Base-by-base conservation (phyloP, 2,329 filamentous ascomycete genomes). In the Trichoderma sp. region DNA sequence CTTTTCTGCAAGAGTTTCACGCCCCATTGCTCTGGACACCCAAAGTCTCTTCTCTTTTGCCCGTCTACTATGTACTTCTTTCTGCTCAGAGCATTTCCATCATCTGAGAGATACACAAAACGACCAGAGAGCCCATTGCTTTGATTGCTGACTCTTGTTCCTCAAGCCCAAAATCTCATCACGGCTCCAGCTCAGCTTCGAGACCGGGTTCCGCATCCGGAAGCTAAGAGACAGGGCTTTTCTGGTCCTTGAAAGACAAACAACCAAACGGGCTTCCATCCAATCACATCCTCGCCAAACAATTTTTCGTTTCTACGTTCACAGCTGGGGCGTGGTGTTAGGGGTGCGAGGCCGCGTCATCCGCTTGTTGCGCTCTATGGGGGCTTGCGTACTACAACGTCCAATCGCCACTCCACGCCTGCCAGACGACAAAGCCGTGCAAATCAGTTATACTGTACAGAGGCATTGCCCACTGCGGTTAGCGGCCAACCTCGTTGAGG, bases 291-390 rank as follows among this genome's bases (percentile, higher is more conserved):
- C 52, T 45, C 58, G 52, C 25, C 22, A 50, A 9, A 53, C 37
- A 57, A 58, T 37, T 34, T 19, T 37, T 53, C 25, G 4, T 32
- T 50, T 58, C 39, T 68, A 68, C 66, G 52, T 32, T 17, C 66
- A 68, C 66, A 57, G 29, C 61, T 48, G 37, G 67, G 67, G 67
- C 54, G 67, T 68, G 54, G 37, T 35, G 19, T 29, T 56, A 60
- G 56, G 60, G 60, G 60, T 65, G 61, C 45, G 52, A 65, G 67
- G 67, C 67, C 67, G 67, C 67, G 67, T 69, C 64, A 69, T 69
- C 67, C 67, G 53, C 61, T 50, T 42, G 17, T 68, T 37, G 37
- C 22, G 37, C 37, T 64, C 45, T 29, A 57, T 37, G 53, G 53
- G 59, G 45, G 61, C 67, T 60, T 68, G 67, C 60, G 67, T 68